These are phyloP conservation scores for Fragilaria crotonensis DNA, from an alignment of 108 stramenopile species.

Conservation along the genomic window DNA sequence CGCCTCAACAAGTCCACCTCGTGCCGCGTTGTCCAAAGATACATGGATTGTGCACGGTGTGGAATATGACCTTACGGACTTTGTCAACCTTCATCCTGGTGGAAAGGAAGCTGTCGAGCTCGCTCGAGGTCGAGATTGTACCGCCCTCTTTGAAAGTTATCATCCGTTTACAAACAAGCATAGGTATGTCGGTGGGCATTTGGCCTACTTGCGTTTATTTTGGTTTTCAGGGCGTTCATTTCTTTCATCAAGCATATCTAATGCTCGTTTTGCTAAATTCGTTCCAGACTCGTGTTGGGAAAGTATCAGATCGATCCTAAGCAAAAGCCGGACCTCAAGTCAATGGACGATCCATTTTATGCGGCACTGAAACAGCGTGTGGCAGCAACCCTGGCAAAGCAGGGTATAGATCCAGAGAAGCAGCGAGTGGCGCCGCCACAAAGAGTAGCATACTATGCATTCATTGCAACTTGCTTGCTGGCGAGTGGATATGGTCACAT, in stretches of 20 bases:
- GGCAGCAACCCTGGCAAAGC: constrained; percentile 8
- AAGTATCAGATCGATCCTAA: constrained; percentile 12
- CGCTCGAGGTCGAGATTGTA: constrained; percentile 59
- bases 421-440: constrained; percentile 25
- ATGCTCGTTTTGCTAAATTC: no score
- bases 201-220: no score
- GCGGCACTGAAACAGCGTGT: constrained; percentile 29
- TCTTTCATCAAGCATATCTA: no score
- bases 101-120: constrained; percentile 50
- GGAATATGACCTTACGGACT: constrained; percentile 38
- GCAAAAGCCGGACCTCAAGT: constrained; percentile 3
- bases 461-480: constrained; percentile 9
- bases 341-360: constrained; percentile 28
- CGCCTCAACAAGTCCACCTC: neutral
- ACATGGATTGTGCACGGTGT: constrained; percentile 57
- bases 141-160: constrained; percentile 57
- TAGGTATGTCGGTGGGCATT: neutral
- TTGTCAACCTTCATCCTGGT: constrained; percentile 53
- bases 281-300: constrained; percentile 21
- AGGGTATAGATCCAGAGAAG: constrained; percentile 33
- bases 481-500: constrained; percentile 20
- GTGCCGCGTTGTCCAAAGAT: no score
- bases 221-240: no score
- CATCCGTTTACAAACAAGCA: constrained; percentile 43
- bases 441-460: constrained; percentile 25